Conservation (phyloP, 805 yeast genomes). For the Candida multigemmis region DNA sequence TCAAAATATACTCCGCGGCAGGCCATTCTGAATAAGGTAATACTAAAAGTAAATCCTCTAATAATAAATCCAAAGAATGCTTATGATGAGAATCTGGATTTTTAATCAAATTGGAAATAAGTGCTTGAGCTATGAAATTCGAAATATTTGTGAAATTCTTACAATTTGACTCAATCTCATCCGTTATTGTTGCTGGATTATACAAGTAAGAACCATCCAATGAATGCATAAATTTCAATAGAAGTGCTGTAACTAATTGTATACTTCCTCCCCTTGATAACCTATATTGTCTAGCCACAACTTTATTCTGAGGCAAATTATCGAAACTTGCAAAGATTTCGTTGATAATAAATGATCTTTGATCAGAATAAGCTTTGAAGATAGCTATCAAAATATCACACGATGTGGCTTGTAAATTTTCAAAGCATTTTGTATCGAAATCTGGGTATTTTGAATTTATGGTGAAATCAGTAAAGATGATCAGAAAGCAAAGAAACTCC, state of each 20-base stretch:
- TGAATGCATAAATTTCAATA: constrained; percentile 15
- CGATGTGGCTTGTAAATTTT: constrained; percentile 15
- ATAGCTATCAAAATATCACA: constrained; percentile 19
- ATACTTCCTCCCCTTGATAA: constrained; percentile 37
- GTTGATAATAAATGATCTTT: constrained; percentile 49
- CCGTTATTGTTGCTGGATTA: not conserved
- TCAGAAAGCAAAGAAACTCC: constrained; percentile 40
- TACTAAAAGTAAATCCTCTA: constrained; percentile 45
- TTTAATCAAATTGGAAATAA: constrained; percentile 8
- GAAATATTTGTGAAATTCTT: constrained; percentile 4
- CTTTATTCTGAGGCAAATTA: constrained; percentile 37
- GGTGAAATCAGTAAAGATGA: constrained; percentile 30
- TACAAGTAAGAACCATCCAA: constrained; percentile 1
- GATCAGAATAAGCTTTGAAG: constrained; percentile 36
- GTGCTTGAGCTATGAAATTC: constrained; percentile 16
- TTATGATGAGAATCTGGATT: constrained; percentile 23
- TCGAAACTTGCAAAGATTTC: constrained; percentile 50
- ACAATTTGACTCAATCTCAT: not conserved
- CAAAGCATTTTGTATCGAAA: constrained; percentile 10
- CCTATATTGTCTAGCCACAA: constrained; percentile 32
- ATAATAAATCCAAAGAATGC: constrained; percentile 42
- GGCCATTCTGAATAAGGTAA: constrained; percentile 55
- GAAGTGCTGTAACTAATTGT: constrained; percentile 38
- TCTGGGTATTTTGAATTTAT: constrained; percentile 11
- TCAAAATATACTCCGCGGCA: constrained; percentile 42